A percentile compares a stretch with the other conserved stretches of the same genome.
phyloP scores from a whole-genome alignment of 257 asterid genomes.

The Scutellaria galericulata region DNA sequence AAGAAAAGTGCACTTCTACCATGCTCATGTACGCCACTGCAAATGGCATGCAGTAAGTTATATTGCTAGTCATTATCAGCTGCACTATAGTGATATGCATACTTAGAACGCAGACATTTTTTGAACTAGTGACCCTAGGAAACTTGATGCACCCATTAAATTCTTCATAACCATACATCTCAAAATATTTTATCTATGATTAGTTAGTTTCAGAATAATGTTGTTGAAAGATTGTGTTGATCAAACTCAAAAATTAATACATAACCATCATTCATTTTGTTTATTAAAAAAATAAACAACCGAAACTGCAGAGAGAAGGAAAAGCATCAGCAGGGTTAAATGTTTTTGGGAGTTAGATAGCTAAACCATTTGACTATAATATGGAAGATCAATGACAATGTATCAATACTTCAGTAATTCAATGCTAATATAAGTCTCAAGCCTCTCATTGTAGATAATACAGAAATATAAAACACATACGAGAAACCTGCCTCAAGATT shows the following conservation, averaged over 20 bases:
- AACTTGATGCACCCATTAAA: too few species aligned
- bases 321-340: background rate
- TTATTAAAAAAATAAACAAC: background rate
- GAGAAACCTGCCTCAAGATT: background rate
- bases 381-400: background rate
- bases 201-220: background rate
- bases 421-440: background rate
- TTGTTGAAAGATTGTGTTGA: background rate
- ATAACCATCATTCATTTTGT: background rate
- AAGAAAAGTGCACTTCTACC: background rate
- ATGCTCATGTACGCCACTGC: background rate
- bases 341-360: background rate
- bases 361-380: background rate
- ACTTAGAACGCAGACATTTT: background rate
- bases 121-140: background rate
- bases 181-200: background rate
- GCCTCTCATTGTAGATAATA: background rate
- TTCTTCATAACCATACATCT: background rate
- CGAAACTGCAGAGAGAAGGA: background rate
- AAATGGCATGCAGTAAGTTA: background rate
- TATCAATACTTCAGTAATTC: background rate
- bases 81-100: background rate
- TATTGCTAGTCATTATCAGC: slow-evolving; percentile 5
- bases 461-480: background rate
- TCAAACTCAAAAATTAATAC: background rate